Evolutionary conservation across 345 rosid genomes (phyloP).

Genomic region (Citrus inodora): DNA sequence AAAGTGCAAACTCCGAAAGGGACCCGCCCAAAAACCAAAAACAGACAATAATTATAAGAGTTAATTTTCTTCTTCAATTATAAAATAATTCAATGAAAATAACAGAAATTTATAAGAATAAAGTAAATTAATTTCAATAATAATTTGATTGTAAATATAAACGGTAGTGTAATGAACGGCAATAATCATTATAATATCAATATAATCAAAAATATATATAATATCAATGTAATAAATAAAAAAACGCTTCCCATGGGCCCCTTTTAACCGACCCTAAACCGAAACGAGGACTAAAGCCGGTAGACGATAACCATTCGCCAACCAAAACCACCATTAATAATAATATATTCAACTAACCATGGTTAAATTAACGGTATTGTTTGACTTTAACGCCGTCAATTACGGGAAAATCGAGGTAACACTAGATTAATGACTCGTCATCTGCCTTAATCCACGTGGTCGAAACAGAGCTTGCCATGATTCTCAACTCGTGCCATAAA

Average conservation of each 20-base stretch:
- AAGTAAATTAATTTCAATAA: too few relatives aligned
- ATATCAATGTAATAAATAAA: too few relatives aligned
- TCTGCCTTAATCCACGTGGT: slow-evolving; percentile 5
- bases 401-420: not conserved
- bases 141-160: too few relatives aligned
- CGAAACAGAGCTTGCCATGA: not conserved
- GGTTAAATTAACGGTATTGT: not conserved
- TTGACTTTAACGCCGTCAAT: not conserved
- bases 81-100: too few relatives aligned
- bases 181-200: too few relatives aligned
- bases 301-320: slow-evolving; percentile 2
- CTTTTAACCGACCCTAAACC: not conserved
- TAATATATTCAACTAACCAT: slow-evolving; percentile 2
- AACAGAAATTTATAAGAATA: too few relatives aligned
- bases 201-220: too few relatives aligned
- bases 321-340: not conserved
- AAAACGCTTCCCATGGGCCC: not conserved
- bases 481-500: not conserved
- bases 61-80: too few relatives aligned
- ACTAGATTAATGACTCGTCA: not conserved
- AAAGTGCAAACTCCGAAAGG: not conserved
- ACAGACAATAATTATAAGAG: not conserved
- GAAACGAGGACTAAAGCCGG: not conserved
- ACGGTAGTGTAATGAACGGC: too few relatives aligned
- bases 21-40: not conserved